A percentile compares a stretch with the other conserved stretches of the same genome.
phyloP scores from a whole-genome alignment of 257 asterid genomes.

The Solanum sejunctum region DNA sequence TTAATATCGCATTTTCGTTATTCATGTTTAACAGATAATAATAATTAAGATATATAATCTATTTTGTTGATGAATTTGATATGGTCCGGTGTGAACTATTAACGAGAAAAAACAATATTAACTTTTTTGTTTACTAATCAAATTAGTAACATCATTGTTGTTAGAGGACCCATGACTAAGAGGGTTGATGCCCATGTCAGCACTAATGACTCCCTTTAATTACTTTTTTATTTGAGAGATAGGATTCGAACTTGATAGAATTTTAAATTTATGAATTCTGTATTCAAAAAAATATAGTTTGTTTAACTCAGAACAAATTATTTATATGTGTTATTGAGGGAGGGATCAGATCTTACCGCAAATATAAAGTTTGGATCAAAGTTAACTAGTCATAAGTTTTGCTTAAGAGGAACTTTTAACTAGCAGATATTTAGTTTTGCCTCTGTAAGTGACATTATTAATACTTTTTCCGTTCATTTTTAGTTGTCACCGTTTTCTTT shows the following conservation, averaged over 20 bases:
- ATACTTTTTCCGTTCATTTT: too few species aligned
- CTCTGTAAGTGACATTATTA: background rate
- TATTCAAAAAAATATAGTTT: too few species aligned
- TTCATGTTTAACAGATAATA: background rate
- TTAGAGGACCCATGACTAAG: background rate
- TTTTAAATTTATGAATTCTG: background rate
- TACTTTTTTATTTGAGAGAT: background rate
- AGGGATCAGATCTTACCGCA: fast-evolving
- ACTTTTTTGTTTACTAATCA: background rate
- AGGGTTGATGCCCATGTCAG: background rate
- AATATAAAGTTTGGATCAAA: background rate
- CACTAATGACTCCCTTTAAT: background rate
- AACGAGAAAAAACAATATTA: background rate
- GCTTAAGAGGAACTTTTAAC: too few species aligned
- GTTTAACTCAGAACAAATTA: background rate
- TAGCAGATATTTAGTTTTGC: too few species aligned
- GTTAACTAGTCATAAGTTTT: background rate
- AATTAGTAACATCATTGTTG: background rate
- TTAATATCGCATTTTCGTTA: background rate
- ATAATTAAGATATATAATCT: background rate
- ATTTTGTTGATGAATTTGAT: background rate
- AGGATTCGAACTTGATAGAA: background rate
- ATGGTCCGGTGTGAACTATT: background rate
- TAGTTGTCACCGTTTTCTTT: too few species aligned
- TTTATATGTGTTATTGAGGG: too few species aligned